phyloP scores from a whole-genome alignment of 2,329 filamentous ascomycete genomes.

The Aspergillus sergii region DNA sequence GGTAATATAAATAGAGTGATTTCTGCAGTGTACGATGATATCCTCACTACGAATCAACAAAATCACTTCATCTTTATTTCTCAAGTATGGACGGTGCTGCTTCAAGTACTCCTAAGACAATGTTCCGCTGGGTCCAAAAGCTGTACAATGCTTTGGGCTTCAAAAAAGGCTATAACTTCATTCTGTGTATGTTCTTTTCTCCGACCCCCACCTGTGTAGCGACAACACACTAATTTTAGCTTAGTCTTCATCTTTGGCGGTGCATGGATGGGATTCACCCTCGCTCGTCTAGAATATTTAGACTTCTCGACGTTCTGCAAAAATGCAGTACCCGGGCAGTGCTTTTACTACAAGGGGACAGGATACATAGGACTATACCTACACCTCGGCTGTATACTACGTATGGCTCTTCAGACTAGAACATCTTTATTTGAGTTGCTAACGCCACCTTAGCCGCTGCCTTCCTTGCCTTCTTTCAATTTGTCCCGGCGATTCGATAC shows the following conservation, averaged over 20 bases:
- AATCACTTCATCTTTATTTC: not conserved
- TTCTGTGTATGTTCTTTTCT: not conserved
- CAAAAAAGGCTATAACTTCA: conserved; percentile 5
- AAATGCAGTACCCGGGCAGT: not conserved
- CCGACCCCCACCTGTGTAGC: not conserved
- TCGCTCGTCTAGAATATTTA: not conserved
- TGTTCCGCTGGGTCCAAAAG: not conserved
- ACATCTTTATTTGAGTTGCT: not conserved
- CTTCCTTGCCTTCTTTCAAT: conserved; percentile 2
- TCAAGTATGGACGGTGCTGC: not conserved
- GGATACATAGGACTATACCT: not conserved
- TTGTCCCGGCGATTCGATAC: not conserved
- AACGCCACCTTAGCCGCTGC: not conserved
- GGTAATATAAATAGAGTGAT: not conserved
- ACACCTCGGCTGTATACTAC: not conserved
- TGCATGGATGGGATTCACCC: conserved; percentile 1
- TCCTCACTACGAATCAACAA: accelerated
- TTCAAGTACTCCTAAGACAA: not conserved
- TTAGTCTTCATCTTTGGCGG: conserved; percentile 4
- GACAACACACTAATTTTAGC: not conserved
- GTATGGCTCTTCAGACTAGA: not conserved
- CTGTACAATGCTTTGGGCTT: not conserved
- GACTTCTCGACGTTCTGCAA: conserved; percentile 1
- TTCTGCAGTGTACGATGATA: accelerated
- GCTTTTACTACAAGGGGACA: not conserved